These are phyloP conservation scores for Actinomortierella ambigua DNA, from an alignment of 371 early-diverging fungal genomes.

Conservation along the genomic window DNA sequence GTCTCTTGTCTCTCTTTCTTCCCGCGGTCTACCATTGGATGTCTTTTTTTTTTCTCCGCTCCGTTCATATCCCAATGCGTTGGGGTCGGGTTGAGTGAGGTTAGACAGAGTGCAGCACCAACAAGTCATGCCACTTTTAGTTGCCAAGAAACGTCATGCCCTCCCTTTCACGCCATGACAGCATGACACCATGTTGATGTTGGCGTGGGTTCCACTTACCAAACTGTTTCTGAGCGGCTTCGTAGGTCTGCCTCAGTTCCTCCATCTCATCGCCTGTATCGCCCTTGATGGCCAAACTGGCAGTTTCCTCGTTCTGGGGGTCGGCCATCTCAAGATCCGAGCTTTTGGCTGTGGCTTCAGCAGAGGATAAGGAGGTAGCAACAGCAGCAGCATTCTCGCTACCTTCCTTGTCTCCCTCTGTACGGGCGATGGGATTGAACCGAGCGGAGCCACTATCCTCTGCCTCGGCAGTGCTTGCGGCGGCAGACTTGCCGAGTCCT, in stretches of 20 bases:
- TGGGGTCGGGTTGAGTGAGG: too few relatives aligned
- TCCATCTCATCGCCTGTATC: slow-evolving; percentile 35
- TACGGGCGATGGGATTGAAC: slow-evolving; percentile 25
- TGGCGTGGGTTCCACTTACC: neutral
- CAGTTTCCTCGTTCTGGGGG: slow-evolving; percentile 13
- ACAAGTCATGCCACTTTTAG: too few relatives aligned
- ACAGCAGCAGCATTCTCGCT: neutral
- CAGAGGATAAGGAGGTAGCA: neutral
- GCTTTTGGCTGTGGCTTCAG: neutral
- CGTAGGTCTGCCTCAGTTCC: slow-evolving; percentile 41
- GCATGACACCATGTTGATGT: too few relatives aligned
- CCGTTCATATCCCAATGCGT: too few relatives aligned
- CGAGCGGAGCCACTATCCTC: slow-evolving; percentile 3
- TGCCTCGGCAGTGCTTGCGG: slow-evolving; percentile 1
- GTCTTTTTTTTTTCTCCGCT: too few relatives aligned
- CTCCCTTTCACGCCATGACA: too few relatives aligned
- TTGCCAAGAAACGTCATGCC: too few relatives aligned
- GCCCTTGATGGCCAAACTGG: slow-evolving; percentile 27
- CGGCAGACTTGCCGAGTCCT: slow-evolving; percentile 28
- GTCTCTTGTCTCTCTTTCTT: too few relatives aligned
- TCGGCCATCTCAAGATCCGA: neutral
- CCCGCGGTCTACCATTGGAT: too few relatives aligned
- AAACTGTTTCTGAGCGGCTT: slow-evolving; percentile 46
- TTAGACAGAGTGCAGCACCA: neutral
- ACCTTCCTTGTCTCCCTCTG: neutral